Conservation (phyloP, 2,329 filamentous ascomycete genomes). For the Xylaria multiplex region DNA sequence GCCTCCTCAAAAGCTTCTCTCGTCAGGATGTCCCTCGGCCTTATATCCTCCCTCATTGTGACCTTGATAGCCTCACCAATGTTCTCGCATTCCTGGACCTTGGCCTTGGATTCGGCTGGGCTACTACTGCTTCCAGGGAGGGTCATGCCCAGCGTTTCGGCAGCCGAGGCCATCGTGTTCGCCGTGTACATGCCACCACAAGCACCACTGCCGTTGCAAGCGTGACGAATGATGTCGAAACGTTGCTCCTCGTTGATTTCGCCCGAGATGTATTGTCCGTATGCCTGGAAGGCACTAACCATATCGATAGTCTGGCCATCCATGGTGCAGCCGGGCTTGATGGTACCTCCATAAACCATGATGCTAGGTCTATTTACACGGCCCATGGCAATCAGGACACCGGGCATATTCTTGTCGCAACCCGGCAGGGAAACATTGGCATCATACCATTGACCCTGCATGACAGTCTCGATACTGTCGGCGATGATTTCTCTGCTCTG, state of each 20-base stretch:
- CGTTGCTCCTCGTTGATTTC: conserved; percentile 91
- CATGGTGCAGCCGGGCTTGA: conserved; percentile 86
- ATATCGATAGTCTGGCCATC: conserved; percentile 86
- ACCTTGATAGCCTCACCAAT: conserved; percentile 79
- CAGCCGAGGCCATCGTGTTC: conserved; percentile 80
- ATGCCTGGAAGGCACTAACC: conserved; percentile 96
- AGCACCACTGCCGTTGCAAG: conserved; percentile 84
- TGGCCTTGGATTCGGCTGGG: conserved; percentile 77
- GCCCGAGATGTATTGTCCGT: conserved; percentile 92
- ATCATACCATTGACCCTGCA: conserved; percentile 99
- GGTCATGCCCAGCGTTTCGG: conserved; percentile 79
- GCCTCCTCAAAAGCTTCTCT: conserved; percentile 85
- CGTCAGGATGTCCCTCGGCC: conserved; percentile 81
- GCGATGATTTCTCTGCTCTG: conserved; percentile 97
- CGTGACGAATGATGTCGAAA: conserved; percentile 93
- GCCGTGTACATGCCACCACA: conserved; percentile 89
- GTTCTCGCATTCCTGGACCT: conserved; percentile 76
- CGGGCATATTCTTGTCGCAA: conserved; percentile 99
- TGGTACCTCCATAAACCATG: conserved; percentile 98
- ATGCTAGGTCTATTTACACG: conserved; percentile 92
- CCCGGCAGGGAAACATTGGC: conserved; percentile 96
- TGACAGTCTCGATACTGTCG: conserved; percentile 98
- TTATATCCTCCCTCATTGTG: conserved; percentile 79
- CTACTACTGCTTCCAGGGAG: conserved; percentile 84
- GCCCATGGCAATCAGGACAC: conserved; percentile 92